These are phyloP conservation scores for Mariannaea elegans DNA, from an alignment of 2,329 filamentous ascomycete species.

Conservation along the genomic window DNA sequence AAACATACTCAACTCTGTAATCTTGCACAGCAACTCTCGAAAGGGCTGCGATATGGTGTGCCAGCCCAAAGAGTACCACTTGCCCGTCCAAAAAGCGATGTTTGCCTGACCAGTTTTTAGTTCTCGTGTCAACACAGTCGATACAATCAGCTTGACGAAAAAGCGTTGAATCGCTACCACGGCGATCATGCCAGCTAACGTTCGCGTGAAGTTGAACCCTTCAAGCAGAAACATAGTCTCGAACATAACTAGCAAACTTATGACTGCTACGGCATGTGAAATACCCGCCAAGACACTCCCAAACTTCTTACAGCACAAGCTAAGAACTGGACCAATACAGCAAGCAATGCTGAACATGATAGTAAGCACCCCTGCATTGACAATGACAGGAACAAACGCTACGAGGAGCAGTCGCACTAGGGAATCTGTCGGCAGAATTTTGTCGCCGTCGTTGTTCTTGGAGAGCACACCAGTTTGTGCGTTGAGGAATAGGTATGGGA, in stretches of 20 bases:
- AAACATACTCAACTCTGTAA: slow-evolving; percentile 96
- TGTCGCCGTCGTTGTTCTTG: slow-evolving; percentile 47
- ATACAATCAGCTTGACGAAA: slow-evolving; percentile 92
- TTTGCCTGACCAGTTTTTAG: slow-evolving; percentile 96
- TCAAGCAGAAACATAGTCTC: slow-evolving; percentile 97
- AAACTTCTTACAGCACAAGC: slow-evolving; percentile 99
- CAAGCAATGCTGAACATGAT: slow-evolving; percentile 94
- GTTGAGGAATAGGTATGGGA: slow-evolving; percentile 97
- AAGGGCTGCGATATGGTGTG: slow-evolving; percentile 94
- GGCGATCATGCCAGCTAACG: slow-evolving; percentile 89
- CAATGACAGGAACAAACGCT: slow-evolving; percentile 82
- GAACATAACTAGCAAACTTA: slow-evolving; percentile 87
- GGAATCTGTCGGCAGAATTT: slow-evolving; percentile 67
- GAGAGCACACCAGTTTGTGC: slow-evolving; percentile 83
- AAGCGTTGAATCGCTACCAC: slow-evolving; percentile 93
- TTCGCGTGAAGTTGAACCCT: slow-evolving; percentile 83
- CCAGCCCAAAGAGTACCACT: slow-evolving; percentile 99
- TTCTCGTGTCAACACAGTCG: slow-evolving; percentile 86
- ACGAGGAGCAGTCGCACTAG: slow-evolving; percentile 83
- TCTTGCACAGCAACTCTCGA: slow-evolving; percentile 98
- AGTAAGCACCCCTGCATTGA: slow-evolving; percentile 85
- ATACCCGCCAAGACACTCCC: slow-evolving; percentile 93
- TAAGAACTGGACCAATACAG: slow-evolving; percentile 93
- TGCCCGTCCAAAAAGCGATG: slow-evolving; percentile 99
- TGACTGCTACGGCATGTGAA: slow-evolving; percentile 86